Conservation (phyloP, 2,329 filamentous ascomycete species). For the Cladosporium sp. region DNA sequence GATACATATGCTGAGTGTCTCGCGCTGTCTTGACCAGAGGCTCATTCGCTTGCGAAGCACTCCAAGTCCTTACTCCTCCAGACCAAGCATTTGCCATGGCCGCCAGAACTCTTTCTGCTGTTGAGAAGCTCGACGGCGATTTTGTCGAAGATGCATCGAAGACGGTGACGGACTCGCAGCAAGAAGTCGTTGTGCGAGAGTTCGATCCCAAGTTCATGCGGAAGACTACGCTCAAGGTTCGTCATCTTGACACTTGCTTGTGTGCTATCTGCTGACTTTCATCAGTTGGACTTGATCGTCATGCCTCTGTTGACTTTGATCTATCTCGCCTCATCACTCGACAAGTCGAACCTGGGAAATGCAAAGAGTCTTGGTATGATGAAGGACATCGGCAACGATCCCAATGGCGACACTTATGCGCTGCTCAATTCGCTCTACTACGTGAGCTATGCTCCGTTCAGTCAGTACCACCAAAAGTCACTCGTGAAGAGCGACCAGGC, state of each 20-base stretch:
- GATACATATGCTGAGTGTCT: not conserved
- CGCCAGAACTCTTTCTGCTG: slow-evolving; percentile 8
- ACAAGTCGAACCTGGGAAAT: slow-evolving; percentile 39
- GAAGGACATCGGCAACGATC: slow-evolving; percentile 15
- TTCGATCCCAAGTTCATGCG: slow-evolving; percentile 15
- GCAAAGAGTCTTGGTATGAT: slow-evolving; percentile 15
- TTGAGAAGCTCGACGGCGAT: slow-evolving; percentile 9
- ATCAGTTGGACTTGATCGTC: slow-evolving; percentile 14
- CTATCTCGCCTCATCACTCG: slow-evolving; percentile 33
- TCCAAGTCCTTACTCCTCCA: not conserved
- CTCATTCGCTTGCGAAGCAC: not conserved
- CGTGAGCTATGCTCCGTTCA: slow-evolving; percentile 14
- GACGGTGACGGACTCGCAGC: not conserved
- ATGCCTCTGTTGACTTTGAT: slow-evolving; percentile 15
- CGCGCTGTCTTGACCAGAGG: not conserved
- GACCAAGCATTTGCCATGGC: slow-evolving; percentile 13
- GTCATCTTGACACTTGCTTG: not conserved
- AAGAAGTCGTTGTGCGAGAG: slow-evolving; percentile 12
- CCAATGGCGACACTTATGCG: slow-evolving; percentile 11
- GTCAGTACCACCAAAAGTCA: not conserved
- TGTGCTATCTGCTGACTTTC: not conserved
- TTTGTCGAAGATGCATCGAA: slow-evolving; percentile 12
- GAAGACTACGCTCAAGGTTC: slow-evolving; percentile 14
- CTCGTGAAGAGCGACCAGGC: not conserved
- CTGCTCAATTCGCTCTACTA: slow-evolving; percentile 15